Conservation (phyloP, 1,284 basidiomycete genomes). For the Cryptococcus sp. region DNA sequence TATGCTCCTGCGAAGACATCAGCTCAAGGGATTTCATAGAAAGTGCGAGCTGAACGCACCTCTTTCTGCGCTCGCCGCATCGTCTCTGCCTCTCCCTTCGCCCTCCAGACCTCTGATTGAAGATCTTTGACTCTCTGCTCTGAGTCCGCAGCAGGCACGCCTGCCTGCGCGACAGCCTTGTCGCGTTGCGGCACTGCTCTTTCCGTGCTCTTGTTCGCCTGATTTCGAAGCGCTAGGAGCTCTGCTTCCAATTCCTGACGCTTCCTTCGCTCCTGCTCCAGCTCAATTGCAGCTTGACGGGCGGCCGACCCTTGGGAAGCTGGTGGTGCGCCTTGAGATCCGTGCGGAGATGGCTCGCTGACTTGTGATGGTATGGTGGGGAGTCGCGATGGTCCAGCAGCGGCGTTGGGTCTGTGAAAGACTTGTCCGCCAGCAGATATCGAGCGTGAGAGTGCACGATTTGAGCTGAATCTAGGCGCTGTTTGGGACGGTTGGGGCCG, state of each 20-base stretch:
- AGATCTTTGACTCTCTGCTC: slow-evolving; percentile 22
- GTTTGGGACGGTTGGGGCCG: neutral
- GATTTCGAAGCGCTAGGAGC: slow-evolving; percentile 14
- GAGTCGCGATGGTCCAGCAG: slow-evolving; percentile 19
- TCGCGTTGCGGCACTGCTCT: slow-evolving; percentile 3
- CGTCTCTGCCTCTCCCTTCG: slow-evolving; percentile 39
- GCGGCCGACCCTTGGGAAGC: slow-evolving; percentile 37
- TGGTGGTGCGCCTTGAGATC: slow-evolving; percentile 17
- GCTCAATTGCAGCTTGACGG: slow-evolving; percentile 33
- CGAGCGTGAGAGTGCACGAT: slow-evolving; percentile 32
- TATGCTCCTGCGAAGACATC: slow-evolving; percentile 18
- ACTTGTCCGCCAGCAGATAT: slow-evolving; percentile 37
- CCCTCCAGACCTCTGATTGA: slow-evolving; percentile 35
- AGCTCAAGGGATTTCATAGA: too few relatives aligned
- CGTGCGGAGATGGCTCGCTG: slow-evolving; percentile 5
- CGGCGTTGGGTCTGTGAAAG: slow-evolving; percentile 13
- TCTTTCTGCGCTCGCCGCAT: slow-evolving; percentile 34
- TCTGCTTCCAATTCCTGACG: slow-evolving; percentile 30
- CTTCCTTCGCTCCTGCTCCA: slow-evolving; percentile 33
- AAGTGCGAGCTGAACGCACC: slow-evolving; percentile 12
- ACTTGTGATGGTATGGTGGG: slow-evolving; percentile 38
- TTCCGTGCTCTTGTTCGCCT: slow-evolving; percentile 4
- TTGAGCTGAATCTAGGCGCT: slow-evolving; percentile 4
- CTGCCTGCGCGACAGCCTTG: slow-evolving; percentile 4
- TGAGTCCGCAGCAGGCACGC: slow-evolving; percentile 4